phyloP scores from a whole-genome alignment of 331 rosid genomes.

The Pyracantha coccinea region DNA sequence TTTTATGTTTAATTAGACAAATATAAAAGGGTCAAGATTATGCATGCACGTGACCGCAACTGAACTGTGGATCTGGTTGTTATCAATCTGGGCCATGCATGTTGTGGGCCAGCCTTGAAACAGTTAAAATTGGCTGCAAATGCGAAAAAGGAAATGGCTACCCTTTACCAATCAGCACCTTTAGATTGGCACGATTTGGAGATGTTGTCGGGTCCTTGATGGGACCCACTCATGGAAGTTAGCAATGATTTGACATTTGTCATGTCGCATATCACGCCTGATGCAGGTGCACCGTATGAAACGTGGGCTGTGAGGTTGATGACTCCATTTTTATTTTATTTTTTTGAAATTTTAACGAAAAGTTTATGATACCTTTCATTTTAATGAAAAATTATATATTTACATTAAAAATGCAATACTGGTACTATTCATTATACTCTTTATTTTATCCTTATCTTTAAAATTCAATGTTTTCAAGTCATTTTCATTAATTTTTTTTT shows the following conservation, averaged over 20 bases:
- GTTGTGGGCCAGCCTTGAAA: conserved; percentile 11
- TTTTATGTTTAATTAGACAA: background rate
- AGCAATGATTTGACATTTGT: conserved; percentile 31
- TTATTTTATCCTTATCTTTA: too few species aligned
- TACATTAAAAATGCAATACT: too few species aligned
- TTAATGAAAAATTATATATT: too few species aligned
- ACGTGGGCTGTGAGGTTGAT: conserved; percentile 4
- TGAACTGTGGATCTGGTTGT: conserved; percentile 47
- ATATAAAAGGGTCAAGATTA: conserved; percentile 14
- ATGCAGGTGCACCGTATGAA: background rate
- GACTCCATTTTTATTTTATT: too few species aligned
- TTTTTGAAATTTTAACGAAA: too few species aligned
- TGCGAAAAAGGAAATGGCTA: conserved; percentile 20
- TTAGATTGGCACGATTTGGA: background rate
- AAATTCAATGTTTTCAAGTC: too few species aligned
- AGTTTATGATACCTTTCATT: too few species aligned
- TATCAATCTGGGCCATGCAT: conserved; percentile 39
- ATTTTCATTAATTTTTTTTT: too few species aligned
- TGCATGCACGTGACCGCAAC: conserved; percentile 75
- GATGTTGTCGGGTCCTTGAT: background rate
- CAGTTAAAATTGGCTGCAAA: conserved; percentile 16
- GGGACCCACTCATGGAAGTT: conserved; percentile 29
- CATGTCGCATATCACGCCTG: conserved; percentile 12
- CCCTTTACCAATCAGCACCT: conserved; percentile 25
- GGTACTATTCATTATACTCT: too few species aligned